These are phyloP conservation scores for Phyllosticta paracitricarpa DNA, from an alignment of 2,329 filamentous ascomycete species.

Conservation along the genomic window DNA sequence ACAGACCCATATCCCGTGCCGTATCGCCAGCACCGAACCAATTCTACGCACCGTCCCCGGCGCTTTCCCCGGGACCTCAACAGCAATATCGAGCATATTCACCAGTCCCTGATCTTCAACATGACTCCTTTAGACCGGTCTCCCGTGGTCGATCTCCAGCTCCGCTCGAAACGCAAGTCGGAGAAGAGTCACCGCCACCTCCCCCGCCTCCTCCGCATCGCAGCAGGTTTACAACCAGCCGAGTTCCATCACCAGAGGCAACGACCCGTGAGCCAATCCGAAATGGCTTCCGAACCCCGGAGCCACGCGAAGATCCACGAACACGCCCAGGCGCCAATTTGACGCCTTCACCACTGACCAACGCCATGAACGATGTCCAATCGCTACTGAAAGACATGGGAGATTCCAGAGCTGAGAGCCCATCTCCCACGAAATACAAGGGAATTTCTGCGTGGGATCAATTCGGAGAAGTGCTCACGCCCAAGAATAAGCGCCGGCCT, in stretches of 20 bases:
- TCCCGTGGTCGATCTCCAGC: constrained; percentile 11
- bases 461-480: constrained; percentile 51
- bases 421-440: constrained; percentile 45
- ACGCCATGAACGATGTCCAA: constrained; percentile 98
- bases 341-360: constrained; percentile 84
- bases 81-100: constrained; percentile 11
- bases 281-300: constrained; percentile 48
- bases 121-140: constrained; percentile 11
- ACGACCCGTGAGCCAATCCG: constrained; percentile 18
- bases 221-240: constrained; percentile 13
- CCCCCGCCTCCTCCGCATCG: constrained; percentile 76
- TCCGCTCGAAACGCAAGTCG: constrained; percentile 27
- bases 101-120: constrained; percentile 1
- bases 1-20: constrained; percentile 18
- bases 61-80: constrained; percentile 18
- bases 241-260: constrained; percentile 22
- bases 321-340: constrained; percentile 27
- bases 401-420: constrained; percentile 41
- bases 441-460: constrained; percentile 73
- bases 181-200: constrained; percentile 63
- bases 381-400: constrained; percentile 85
- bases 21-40: constrained; percentile 11
- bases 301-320: constrained; percentile 38
- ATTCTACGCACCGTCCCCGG: constrained; percentile 25
- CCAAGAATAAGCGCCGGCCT: constrained; percentile 34